Evolutionary conservation across 192 early-diverging fungal genomes (phyloP), one percentile per base, ranked within the genome.

Genomic region (Backusella luteola): DNA sequence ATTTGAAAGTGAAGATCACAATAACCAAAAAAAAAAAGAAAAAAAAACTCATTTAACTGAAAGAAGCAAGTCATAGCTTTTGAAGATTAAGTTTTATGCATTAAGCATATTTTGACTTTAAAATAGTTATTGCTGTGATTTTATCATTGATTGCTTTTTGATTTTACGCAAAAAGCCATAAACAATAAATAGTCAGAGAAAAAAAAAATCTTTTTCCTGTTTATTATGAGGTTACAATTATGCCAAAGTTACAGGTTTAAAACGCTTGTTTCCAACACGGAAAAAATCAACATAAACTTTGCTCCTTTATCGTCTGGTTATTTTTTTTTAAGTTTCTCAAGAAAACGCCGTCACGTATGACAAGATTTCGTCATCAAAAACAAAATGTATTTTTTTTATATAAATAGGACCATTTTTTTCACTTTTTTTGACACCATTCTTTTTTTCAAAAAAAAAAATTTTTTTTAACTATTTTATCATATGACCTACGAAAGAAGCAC

Each of bases 401-500:
- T 34, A 68, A 68, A 68, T 68, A 35, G 17, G 17, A 21, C 29
- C 15, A 39, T 67, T 46, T 73, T 72, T 46, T 36, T 46, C 0
- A n/a, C 8, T 35, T 32, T 29, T 44, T 44, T 66, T 36, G 7
- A 32, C 36, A 49, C 32, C 67, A 38, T 77, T 73, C 49, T 73
- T 36, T 77, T 77, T 34, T 52, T 49, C n/a, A 41, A 39, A 71
- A 26, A 69, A 38, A 56, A 56, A 52, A 19, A 53, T 34, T 42
- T 73, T 80, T 56, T 23, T 29, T 23, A 23, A 23, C 21, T 23
- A 21, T 35, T 35, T 52, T n/a, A 46, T 68, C 21, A 67, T 44
- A 69, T 56, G 70, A 74, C 72, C 39, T 77, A 36, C 63, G 80
- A 80, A 38, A 67, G 68, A 63, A 69, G 6, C 15, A 69, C 76